Evolutionary conservation across 495 filamentous ascomycete species (phyloP), one percentile per base, ranked within the genome.

Genomic region (Podospora pseudocomata): DNA sequence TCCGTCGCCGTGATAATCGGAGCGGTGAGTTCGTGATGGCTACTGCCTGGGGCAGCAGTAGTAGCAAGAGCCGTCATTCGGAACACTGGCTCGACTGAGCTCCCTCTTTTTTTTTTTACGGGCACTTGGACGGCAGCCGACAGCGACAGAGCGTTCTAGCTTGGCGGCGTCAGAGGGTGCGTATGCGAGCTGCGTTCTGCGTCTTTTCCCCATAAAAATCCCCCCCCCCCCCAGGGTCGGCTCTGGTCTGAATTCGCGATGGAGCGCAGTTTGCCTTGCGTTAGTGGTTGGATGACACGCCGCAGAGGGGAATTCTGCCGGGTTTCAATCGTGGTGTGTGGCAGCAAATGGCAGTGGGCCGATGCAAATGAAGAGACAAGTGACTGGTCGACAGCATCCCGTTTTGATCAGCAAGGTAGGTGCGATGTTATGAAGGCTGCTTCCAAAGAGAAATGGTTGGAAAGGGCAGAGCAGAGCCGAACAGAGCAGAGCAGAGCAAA

Each of bases 31-130:
- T 60, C 58, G 69, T 63, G 58, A 30, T 72, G n/a, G 69, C 68
- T 65, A 72, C 75, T 76, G 75, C 74, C 68, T 69, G 67, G 64
- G 68, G 75, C 69, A 71, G 76, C 70, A 70, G 74, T 66, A 28
- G 72, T 67, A 20, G 72, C 66, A 61, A 71, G 64, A 60, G 65
- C 67, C 64, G 73, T 71, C 75, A 76, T 77, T 56, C 30, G 9
- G 59, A 27, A n/a, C 23, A 34, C 68, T 67, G 53, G 66, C 58
- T 56, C 63, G 20, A 34, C 20, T 23, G 63, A 67, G 59, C 49
- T 64, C 23, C 28, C 56, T 58, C 56, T n/a, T 2, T 6, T 9
- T 58, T 7, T 26, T 58, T 19, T 26, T 9, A 11, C 23, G n/a
- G 55, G 23, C 23, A 19, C 55, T 58, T 58, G 55, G n/a, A 58